These are phyloP conservation scores for Boletus albobrunnescens DNA, from an alignment of 1,284 basidiomycete genomes.

Conservation along the genomic window DNA sequence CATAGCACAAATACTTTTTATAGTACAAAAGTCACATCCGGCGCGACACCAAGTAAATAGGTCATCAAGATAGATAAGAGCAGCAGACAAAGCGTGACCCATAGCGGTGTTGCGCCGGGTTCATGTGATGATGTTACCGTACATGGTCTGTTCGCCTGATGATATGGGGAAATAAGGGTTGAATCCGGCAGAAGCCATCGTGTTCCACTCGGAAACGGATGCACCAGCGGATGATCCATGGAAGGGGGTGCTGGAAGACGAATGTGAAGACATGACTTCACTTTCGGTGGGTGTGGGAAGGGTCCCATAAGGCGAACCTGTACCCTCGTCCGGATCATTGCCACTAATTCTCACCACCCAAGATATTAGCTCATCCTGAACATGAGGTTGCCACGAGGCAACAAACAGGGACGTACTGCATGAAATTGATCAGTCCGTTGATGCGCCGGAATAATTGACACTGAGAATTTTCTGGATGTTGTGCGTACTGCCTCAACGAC, in stretches of 20 bases:
- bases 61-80: conserved; percentile 14
- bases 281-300: conserved; percentile 56
- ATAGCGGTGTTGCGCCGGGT: background rate
- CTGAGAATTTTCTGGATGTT: conserved; percentile 50
- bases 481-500: conserved; percentile 57
- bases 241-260: conserved; percentile 53
- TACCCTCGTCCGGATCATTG: conserved; percentile 41
- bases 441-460: conserved; percentile 60
- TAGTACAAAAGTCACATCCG: conserved; percentile 33
- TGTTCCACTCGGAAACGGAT: conserved; percentile 60
- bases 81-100: background rate
- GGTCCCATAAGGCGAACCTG: conserved; percentile 38
- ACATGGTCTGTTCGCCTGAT: conserved; percentile 44
- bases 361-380: conserved; percentile 31
- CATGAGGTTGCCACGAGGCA: conserved; percentile 31
- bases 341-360: conserved; percentile 38
- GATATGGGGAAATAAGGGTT: conserved; percentile 66
- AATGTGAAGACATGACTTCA: conserved; percentile 66
- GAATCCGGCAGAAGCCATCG: conserved; percentile 52
- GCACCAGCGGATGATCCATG: conserved; percentile 34
- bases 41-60: conserved; percentile 34
- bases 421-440: conserved; percentile 55
- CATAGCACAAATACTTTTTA: conserved; percentile 32
- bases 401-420: conserved; percentile 54
- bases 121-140: conserved; percentile 53